Conservation (phyloP, 495 filamentous ascomycete species). For the Neurospora sp. region DNA sequence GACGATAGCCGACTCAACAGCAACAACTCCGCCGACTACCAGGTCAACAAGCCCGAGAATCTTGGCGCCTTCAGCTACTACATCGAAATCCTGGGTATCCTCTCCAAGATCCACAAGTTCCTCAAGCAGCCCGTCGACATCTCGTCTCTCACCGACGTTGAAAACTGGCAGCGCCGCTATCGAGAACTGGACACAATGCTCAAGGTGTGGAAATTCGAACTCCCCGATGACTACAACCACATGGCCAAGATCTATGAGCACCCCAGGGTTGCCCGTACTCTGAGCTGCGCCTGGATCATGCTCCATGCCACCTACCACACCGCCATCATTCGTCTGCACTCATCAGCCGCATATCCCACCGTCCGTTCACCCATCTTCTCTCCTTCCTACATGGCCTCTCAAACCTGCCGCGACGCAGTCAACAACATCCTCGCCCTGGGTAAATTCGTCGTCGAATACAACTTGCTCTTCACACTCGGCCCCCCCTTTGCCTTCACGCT, state of each 20-base stretch:
- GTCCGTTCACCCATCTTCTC: conserved; percentile 78
- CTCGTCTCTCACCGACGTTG: conserved; percentile 68
- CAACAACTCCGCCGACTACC: conserved; percentile 41
- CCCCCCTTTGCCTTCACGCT: conserved; percentile 83
- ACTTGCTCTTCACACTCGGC: conserved; percentile 67
- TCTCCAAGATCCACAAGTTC: conserved; percentile 77
- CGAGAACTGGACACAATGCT: conserved; percentile 70
- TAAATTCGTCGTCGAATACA: conserved; percentile 60
- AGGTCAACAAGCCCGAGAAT: conserved; percentile 63
- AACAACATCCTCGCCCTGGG: conserved; percentile 73
- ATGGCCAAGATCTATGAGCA: conserved; percentile 58
- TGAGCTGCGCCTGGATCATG: conserved; percentile 81
- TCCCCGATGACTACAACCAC: conserved; percentile 74
- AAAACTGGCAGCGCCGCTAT: conserved; percentile 80
- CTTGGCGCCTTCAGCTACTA: conserved; percentile 79
- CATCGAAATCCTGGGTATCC: conserved; percentile 74
- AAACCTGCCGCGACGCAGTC: conserved; percentile 70
- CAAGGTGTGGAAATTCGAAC: conserved; percentile 69
- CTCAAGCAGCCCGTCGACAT: conserved; percentile 85
- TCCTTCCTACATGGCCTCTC: conserved; percentile 70
- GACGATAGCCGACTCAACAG: conserved; percentile 11
- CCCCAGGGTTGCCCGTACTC: conserved; percentile 48
- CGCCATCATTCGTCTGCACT: conserved; percentile 79
- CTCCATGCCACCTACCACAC: conserved; percentile 69
- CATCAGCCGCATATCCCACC: conserved; percentile 86